Evolutionary conservation across 352 stramenopile genomes (phyloP), one percentile per base, ranked within the genome.

Genomic region (Bremia lactucae): DNA sequence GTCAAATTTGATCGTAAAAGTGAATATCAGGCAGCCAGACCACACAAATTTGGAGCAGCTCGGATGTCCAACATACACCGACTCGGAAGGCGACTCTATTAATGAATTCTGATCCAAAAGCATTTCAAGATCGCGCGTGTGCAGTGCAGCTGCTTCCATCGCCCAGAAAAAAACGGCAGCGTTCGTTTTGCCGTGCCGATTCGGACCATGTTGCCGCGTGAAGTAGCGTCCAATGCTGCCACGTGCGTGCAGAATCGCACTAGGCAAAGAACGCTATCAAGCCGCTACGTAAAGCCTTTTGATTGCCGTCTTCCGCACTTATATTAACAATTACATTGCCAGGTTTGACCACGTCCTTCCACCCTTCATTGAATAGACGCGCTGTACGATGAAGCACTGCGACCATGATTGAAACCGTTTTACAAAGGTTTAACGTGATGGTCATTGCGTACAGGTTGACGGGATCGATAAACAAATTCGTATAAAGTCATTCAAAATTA

Each of bases 361-460:
- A 1, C 55, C 66, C 31, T 25, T 62, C 0, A 62, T 71, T 0
- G 68, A 59, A 6, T 75, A 90, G 25, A 59, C 46, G 76, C 84
- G 16, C 38, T 93, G 28, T 93, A 91, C 22, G 58, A 79, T 11
- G 55, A 83, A 42, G 73, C 72, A 14, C 49, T 93, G 31, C 51
- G 85, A 44, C 78, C 81, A n/a, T 70, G 79, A 46, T 72, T 93
- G 59, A 59, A 75, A 18, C 79, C 77, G 7, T 93, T 93, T 44
- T 93, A 6, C 78, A 91, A 62, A 78, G 81, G n/a, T 93, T 90
- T 55, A 93, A 93, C 38, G 80, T 88, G 22, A 93, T 78, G 1
- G 74, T 93, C 9, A 83, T 94, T 13, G 81, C 77, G 2, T 94
- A 94, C 31, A 79, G 81, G 9, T 79, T 91, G 36, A 94, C 81